Evolutionary conservation across 495 filamentous ascomycete genomes (phyloP), one percentile per base, ranked within the genome.

Genomic region (Parathielavia appendiculata): DNA sequence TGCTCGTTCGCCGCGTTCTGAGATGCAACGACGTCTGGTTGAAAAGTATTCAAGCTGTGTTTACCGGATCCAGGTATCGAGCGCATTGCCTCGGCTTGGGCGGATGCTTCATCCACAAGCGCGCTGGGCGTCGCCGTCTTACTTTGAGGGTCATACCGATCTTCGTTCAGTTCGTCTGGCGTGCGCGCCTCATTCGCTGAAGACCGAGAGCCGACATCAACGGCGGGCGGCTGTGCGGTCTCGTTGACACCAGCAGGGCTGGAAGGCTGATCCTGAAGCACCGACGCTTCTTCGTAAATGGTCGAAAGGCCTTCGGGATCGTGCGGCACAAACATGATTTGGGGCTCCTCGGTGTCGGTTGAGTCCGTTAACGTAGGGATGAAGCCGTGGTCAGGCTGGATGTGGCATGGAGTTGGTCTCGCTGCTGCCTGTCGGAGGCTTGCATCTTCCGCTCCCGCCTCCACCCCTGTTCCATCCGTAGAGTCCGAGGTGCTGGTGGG

Each of bases 291-390:
- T 35, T 70, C 67, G 30, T 61, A 66, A 34, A 70, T 70, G 16
- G 67, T 70, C 22, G 67, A 66, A 10, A 70, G 54, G 5, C 65
- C 63, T 50, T 70, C 67, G 1, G 67, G 63, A 22, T 70, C 57
- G n/a, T 60, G 54, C 9, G 57, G 47, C 2, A 17, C 44, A 45
- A 61, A 64, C 20, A 40, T 45, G 14, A 46, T 46, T 1, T 65
- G 57, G 14, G 30, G 34, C 10, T 52, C 36, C 13, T 16, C 46
- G 23, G 17, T 56, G 22, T 41, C 38, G n/a, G 20, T 11, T 17
- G 22, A 16, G 23, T 58, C 52, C 9, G 54, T 45, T 1, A 32
- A 46, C 43, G 46, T 10, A 8, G 38, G 20, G 35, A 14, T 4
- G 8, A 36, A 51, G 38, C 54, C 47, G 0, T 41, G 23, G 19